Evolutionary conservation across 2,329 filamentous ascomycete genomes (phyloP).

Genomic region (Aspergillus bombycis): DNA sequence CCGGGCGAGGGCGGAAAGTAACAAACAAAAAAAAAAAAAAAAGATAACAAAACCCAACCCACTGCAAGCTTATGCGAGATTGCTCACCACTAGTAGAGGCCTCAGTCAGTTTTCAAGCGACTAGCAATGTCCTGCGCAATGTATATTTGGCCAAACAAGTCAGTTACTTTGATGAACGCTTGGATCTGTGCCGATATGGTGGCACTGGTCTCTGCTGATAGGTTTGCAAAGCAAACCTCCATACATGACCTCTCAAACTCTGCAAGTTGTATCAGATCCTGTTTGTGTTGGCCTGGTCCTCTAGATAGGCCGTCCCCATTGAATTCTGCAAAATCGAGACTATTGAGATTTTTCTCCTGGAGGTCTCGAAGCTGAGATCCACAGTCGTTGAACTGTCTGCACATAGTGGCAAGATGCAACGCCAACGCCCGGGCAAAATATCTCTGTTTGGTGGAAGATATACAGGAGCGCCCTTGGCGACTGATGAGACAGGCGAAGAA

Average conservation of each 20-base stretch:
- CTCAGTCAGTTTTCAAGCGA: no score
- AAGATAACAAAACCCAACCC: no score
- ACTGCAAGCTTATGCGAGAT: no score
- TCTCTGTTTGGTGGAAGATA: background rate
- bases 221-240: conserved; percentile 14
- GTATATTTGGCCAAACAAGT: conserved; percentile 43
- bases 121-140: conserved; percentile 33
- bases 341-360: conserved; percentile 38
- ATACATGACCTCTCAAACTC: conserved; percentile 33
- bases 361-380: conserved; percentile 34
- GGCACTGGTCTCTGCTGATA: conserved; percentile 17
- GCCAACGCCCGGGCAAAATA: conserved; percentile 14
- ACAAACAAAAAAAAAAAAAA: no score
- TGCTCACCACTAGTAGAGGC: no score
- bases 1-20: no score
- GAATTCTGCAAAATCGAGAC: conserved; percentile 38
- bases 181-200: conserved; percentile 18
- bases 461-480: no score
- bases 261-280: conserved; percentile 25
- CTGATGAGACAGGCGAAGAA: conserved; percentile 26
- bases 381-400: conserved; percentile 40
- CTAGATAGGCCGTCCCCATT: background rate
- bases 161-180: conserved; percentile 38
- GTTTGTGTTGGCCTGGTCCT: background rate
- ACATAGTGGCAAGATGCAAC: conserved; percentile 31